Percentiles rank a stretch among this genome's conserved stretches.
Conservation (phyloP, 2,329 filamentous ascomycete species). For the Alternaria longipes region DNA sequence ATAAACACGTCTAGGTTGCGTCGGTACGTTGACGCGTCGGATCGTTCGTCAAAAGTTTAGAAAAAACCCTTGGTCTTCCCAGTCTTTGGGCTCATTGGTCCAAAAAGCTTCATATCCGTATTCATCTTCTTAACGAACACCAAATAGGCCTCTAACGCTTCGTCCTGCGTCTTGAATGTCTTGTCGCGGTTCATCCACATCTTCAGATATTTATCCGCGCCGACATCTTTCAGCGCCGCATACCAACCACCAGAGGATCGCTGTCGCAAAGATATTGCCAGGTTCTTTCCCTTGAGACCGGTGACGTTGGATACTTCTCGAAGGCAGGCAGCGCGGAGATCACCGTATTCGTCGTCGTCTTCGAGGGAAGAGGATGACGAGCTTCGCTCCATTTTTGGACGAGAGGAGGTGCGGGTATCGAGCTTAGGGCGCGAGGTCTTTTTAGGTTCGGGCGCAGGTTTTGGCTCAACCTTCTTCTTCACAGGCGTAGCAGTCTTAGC, state of each 20-base stretch:
- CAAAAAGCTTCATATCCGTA: constrained; percentile 32
- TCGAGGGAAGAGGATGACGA: constrained; percentile 13
- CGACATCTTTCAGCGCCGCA: constrained; percentile 36
- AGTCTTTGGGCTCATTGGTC: constrained; percentile 24
- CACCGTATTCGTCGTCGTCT: constrained; percentile 8
- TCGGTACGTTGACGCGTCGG: background rate
- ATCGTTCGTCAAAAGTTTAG: background rate
- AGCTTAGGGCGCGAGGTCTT: constrained; percentile 11
- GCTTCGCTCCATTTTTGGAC: constrained; percentile 12
- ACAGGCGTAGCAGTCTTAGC: background rate
- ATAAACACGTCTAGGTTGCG: background rate
- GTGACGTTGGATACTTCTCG: constrained; percentile 30
- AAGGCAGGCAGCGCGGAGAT: constrained; percentile 18
- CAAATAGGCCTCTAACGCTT: constrained; percentile 38
- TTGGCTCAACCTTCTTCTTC: constrained; percentile 12
- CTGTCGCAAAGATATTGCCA: constrained; percentile 33
- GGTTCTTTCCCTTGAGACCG: constrained; percentile 32
- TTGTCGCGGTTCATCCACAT: constrained; percentile 44
- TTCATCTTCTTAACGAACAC: constrained; percentile 38
- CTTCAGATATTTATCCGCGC: constrained; percentile 41
- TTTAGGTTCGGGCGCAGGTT: constrained; percentile 9
- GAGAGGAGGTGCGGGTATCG: constrained; percentile 12
- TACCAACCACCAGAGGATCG: constrained; percentile 36
- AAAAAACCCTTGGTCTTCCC: constrained; percentile 20
- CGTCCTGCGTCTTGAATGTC: constrained; percentile 31